Evolutionary conservation across 2,329 filamentous ascomycete genomes (phyloP).

Genomic region (Orbilia quercus): DNA sequence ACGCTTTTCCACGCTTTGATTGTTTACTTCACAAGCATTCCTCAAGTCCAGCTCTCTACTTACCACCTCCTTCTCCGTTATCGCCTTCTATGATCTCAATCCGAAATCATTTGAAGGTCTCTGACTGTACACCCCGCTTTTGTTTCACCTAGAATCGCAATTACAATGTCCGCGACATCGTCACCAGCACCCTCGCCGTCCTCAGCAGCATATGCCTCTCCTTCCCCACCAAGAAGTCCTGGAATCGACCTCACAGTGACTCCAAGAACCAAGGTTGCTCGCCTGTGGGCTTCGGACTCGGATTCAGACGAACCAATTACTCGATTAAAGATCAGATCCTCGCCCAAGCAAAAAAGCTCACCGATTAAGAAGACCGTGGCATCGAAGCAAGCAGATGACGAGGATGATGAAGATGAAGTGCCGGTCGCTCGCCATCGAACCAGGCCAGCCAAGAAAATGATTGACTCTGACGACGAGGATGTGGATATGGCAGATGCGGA

Average conservation of each 20-base stretch:
- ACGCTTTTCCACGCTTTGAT: conserved; percentile 22
- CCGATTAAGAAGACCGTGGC: conserved; percentile 17
- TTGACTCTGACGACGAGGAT: conserved; percentile 29
- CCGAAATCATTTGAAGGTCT: neutral
- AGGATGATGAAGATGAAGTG: conserved; percentile 52
- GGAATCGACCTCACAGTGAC: conserved; percentile 46
- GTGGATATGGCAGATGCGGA: conserved; percentile 15
- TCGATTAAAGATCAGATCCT: conserved; percentile 9
- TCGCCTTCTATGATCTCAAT: neutral
- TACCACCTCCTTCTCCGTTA: neutral
- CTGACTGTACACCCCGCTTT: neutral
- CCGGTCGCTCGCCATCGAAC: conserved; percentile 27
- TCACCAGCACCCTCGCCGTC: conserved; percentile 39
- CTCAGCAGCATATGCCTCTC: conserved; percentile 41
- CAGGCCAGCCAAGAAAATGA: conserved; percentile 21
- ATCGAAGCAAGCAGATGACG: neutral
- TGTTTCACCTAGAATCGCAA: neutral
- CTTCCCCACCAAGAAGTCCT: conserved; percentile 39
- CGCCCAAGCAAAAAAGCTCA: conserved; percentile 7
- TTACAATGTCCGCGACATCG: conserved; percentile 32
- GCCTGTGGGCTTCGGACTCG: conserved; percentile 40
- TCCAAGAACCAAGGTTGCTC: conserved; percentile 32
- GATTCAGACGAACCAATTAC: conserved; percentile 28
- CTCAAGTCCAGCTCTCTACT: neutral
- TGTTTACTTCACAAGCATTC: conserved; percentile 36